These are phyloP conservation scores for Adansonia gregorii DNA, from an alignment of 441 rosid species.

Conservation along the genomic window DNA sequence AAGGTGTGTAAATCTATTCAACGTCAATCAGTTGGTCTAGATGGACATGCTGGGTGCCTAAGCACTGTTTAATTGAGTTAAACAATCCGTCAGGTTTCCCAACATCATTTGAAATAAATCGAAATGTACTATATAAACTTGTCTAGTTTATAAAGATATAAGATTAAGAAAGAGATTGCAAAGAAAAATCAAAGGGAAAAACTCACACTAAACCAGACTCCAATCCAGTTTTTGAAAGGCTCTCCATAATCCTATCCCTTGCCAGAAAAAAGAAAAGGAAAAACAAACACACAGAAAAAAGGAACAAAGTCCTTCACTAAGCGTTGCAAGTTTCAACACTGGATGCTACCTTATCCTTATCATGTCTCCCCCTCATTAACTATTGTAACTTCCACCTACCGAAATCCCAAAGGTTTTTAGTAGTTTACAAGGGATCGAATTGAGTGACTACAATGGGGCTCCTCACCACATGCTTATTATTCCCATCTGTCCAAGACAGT, in stretches of 20 bases:
- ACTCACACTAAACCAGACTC: background rate
- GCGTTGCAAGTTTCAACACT: background rate
- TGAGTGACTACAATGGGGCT: constrained; percentile 6
- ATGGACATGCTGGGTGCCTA: too few species aligned
- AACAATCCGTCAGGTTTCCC: too few species aligned
- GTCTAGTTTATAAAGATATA: background rate
- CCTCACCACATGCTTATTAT: constrained; percentile 56
- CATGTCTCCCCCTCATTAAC: too few species aligned
- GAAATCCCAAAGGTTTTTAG: background rate
- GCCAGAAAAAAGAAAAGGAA: background rate
- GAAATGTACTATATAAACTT: background rate
- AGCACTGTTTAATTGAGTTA: too few species aligned
- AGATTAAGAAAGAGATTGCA: background rate
- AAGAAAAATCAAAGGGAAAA: background rate
- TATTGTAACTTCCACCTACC: too few species aligned
- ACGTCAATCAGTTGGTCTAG: too few species aligned
- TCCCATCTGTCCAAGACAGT: constrained; percentile 73
- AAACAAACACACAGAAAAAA: background rate
- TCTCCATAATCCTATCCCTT: background rate
- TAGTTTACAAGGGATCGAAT: background rate
- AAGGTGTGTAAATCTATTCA: too few species aligned
- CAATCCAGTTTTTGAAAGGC: background rate
- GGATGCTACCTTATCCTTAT: background rate
- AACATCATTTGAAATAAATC: too few species aligned
- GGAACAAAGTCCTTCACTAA: background rate